Percentiles rank a stretch among this genome's conserved stretches.
phyloP scores from a whole-genome alignment of 805 yeast species.

The Brettanomyces custersianus region DNA sequence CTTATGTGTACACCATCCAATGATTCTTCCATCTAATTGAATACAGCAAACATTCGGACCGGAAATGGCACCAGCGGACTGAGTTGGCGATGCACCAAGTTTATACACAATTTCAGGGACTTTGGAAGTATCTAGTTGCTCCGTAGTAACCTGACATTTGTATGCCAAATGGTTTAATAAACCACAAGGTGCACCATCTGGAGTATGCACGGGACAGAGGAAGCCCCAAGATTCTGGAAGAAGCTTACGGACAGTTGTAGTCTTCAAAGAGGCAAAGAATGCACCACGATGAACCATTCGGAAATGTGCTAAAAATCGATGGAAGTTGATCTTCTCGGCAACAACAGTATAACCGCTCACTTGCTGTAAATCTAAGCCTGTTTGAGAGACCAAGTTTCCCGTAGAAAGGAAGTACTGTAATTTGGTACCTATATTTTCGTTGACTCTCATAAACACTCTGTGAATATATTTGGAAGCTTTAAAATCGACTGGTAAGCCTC shows the following conservation, averaged over 20 bases:
- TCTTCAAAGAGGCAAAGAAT: conserved; percentile 94
- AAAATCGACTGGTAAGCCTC: conserved; percentile 78
- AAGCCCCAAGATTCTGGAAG: conserved; percentile 99
- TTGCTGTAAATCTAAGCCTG: conserved; percentile 96
- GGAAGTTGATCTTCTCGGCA: conserved; percentile 95
- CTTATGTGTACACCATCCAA: conserved; percentile 91
- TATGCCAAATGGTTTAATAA: conserved; percentile 93
- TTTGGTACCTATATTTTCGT: conserved; percentile 92
- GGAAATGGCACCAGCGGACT: conserved; percentile 56
- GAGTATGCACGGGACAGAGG: conserved; percentile 97
- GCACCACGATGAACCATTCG: conserved; percentile 99
- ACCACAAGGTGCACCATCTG: conserved; percentile 99
- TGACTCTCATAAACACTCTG: conserved; percentile 67
- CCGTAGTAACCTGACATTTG: conserved; percentile 81
- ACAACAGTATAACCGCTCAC: conserved; percentile 97
- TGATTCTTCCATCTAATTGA: conserved; percentile 83
- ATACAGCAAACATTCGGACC: conserved; percentile 88
- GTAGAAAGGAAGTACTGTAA: conserved; percentile 91
- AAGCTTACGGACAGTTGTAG: conserved; percentile 93
- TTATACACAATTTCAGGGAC: conserved; percentile 59
- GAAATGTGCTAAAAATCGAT: conserved; percentile 96
- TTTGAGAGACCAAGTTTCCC: conserved; percentile 93
- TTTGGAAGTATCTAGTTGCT: conserved; percentile 59
- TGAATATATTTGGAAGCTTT: conserved; percentile 75
- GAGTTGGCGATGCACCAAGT: conserved; percentile 77